Evolutionary conservation across 2,329 filamentous ascomycete genomes (phyloP).

Genomic region (Cladosporium colombiae): DNA sequence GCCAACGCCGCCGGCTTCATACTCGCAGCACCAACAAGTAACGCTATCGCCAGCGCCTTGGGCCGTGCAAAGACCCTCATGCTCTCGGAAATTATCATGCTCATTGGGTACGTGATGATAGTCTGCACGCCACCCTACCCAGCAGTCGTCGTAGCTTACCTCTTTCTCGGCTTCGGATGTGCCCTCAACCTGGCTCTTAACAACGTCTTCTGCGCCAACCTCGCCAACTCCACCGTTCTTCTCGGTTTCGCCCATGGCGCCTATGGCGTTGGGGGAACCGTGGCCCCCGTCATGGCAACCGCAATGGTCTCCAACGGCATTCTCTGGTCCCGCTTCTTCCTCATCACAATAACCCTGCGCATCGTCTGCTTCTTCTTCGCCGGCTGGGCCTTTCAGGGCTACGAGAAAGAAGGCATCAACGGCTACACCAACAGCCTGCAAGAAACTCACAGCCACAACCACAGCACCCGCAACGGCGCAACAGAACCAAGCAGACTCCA

Average conservation of each 20-base stretch:
- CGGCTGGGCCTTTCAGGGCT: constrained; percentile 69
- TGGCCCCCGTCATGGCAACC: constrained; percentile 74
- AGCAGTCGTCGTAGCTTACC: constrained; percentile 59
- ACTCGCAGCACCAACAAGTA: constrained; percentile 67
- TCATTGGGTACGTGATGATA: constrained; percentile 64
- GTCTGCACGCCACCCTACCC: constrained; percentile 70
- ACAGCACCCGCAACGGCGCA: not conserved
- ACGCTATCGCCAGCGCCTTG: constrained; percentile 61
- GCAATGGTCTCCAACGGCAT: constrained; percentile 63
- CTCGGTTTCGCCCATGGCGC: constrained; percentile 66
- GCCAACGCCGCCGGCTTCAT: constrained; percentile 77
- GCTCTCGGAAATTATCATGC: constrained; percentile 58
- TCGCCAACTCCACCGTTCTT: constrained; percentile 53
- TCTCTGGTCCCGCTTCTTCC: constrained; percentile 72
- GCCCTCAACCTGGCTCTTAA: constrained; percentile 56
- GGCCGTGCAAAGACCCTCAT: constrained; percentile 67
- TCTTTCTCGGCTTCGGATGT: constrained; percentile 61
- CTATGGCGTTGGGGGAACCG: constrained; percentile 54
- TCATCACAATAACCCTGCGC: constrained; percentile 63
- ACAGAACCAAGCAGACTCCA: constrained; percentile 47
- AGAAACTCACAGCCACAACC: constrained; percentile 44
- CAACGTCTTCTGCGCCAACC: constrained; percentile 58
- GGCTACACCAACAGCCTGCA: constrained; percentile 49
- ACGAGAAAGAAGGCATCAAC: constrained; percentile 61
- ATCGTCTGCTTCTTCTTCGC: constrained; percentile 59